Conservation (phyloP, 148 eudicot species). For the Pouteria glomerata region DNA sequence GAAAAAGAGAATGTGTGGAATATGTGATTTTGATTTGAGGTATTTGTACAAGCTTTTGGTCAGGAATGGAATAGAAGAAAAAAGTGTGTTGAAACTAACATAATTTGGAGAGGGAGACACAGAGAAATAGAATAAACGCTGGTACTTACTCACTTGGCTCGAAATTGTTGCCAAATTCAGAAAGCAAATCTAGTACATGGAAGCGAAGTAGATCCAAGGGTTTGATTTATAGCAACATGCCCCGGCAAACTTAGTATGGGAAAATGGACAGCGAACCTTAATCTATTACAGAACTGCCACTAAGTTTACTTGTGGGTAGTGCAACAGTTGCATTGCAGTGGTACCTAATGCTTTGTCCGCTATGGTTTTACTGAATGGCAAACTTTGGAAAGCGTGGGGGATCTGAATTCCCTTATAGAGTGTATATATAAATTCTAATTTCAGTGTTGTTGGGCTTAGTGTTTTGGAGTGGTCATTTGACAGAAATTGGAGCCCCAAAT, state of each 20-base stretch:
- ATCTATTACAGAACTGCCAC: slow-evolving; percentile 4
- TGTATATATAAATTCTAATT: too few relatives aligned
- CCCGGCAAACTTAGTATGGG: too few relatives aligned
- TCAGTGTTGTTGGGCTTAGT: too few relatives aligned
- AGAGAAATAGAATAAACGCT: neutral
- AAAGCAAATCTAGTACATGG: slow-evolving; percentile 10
- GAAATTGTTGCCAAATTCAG: neutral
- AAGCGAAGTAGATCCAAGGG: neutral
- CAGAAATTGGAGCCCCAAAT: too few relatives aligned
- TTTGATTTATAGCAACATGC: neutral
- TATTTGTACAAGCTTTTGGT: neutral
- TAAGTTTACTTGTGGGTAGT: neutral
- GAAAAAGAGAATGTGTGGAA: neutral
- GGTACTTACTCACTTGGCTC: neutral
- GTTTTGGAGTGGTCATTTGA: too few relatives aligned
- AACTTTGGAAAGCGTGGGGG: too few relatives aligned
- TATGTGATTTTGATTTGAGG: neutral
- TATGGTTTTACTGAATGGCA: neutral
- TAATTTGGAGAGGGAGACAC: neutral
- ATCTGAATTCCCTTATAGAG: too few relatives aligned
- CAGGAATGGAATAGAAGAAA: neutral
- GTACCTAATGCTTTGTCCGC: neutral
- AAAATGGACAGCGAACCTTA: neutral
- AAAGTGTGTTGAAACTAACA: neutral
- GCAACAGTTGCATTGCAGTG: neutral